Evolutionary conservation across 345 rosid species (phyloP).

Genomic region (Acer yangbiense): DNA sequence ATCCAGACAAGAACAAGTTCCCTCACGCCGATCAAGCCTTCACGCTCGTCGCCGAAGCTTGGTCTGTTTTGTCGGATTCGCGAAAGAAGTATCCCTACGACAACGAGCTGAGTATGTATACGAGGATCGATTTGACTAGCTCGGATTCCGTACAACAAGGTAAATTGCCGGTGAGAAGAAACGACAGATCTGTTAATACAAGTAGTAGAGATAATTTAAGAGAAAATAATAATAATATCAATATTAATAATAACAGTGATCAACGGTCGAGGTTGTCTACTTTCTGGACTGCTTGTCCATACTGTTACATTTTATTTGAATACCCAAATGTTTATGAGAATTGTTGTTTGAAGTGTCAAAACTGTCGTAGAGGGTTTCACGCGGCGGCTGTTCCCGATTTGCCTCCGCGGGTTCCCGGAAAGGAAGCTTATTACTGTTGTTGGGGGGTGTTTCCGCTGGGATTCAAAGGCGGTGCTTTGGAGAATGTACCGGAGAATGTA

Average conservation of each 20-base stretch:
- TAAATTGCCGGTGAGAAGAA: constrained; percentile 52
- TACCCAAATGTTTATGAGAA: constrained; percentile 75
- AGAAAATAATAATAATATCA: neutral
- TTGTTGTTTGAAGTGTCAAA: constrained; percentile 80
- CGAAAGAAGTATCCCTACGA: constrained; percentile 63
- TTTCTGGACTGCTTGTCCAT: constrained; percentile 95
- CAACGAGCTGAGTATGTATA: constrained; percentile 50
- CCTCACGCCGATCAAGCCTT: constrained; percentile 81
- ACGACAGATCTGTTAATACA: constrained; percentile 16
- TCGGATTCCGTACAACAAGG: constrained; percentile 13
- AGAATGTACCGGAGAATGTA: constrained; percentile 23
- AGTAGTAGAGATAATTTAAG: neutral
- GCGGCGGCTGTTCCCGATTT: constrained; percentile 53
- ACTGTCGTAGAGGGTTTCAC: constrained; percentile 74
- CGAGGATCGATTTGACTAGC: constrained; percentile 58
- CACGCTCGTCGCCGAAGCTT: constrained; percentile 77
- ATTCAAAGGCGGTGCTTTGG: constrained; percentile 35
- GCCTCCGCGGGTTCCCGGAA: constrained; percentile 81
- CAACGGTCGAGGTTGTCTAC: constrained; percentile 42
- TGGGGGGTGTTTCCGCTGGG: constrained; percentile 92
- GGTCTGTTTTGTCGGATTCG: constrained; percentile 71
- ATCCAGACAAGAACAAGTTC: constrained; percentile 82
- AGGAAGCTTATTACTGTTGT: constrained; percentile 79
- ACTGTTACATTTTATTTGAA: constrained; percentile 78
- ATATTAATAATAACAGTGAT: neutral